phyloP scores from a whole-genome alignment of 1,139 yeast genomes.

The Saccharomyces hybrid region DNA sequence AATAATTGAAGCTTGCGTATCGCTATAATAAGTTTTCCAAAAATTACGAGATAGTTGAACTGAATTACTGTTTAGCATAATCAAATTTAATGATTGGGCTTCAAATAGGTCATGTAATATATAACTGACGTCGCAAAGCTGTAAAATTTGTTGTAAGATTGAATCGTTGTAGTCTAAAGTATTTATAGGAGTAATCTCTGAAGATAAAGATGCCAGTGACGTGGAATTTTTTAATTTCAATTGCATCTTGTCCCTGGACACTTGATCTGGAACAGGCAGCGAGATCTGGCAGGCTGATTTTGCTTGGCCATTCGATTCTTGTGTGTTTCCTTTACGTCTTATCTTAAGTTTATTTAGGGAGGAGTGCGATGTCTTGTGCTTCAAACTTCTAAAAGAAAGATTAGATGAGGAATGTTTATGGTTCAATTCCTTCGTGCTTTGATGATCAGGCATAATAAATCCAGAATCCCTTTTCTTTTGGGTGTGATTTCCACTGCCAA shows the following conservation, averaged over 20 bases:
- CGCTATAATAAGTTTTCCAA: slow-evolving; percentile 10
- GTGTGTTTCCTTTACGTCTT: slow-evolving; percentile 22
- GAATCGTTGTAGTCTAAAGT: slow-evolving; percentile 25
- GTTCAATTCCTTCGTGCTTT: slow-evolving; percentile 11
- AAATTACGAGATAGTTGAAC: slow-evolving; percentile 15
- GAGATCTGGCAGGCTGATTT: slow-evolving; percentile 36
- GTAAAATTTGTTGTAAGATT: slow-evolving; percentile 21
- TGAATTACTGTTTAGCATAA: slow-evolving; percentile 18
- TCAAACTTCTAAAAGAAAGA: slow-evolving; percentile 12
- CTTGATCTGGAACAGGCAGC: slow-evolving; percentile 48
- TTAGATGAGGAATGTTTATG: neutral
- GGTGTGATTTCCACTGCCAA: slow-evolving; percentile 2
- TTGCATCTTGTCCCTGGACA: slow-evolving; percentile 46
- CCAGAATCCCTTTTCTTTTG: slow-evolving; percentile 6
- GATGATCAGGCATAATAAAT: neutral
- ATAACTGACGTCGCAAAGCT: slow-evolving; percentile 21
- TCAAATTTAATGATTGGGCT: slow-evolving; percentile 19
- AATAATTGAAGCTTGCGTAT: slow-evolving; percentile 7
- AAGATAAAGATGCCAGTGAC: slow-evolving; percentile 40
- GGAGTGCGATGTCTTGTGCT: slow-evolving; percentile 29
- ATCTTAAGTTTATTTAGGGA: slow-evolving; percentile 28
- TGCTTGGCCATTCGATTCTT: slow-evolving; percentile 11
- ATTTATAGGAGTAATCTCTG: slow-evolving; percentile 19
- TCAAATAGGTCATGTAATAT: neutral
- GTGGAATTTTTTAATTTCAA: slow-evolving; percentile 46